These are phyloP conservation scores for Blastocladiella emersonii DNA, from an alignment of 371 early-diverging fungal species.

Conservation along the genomic window DNA sequence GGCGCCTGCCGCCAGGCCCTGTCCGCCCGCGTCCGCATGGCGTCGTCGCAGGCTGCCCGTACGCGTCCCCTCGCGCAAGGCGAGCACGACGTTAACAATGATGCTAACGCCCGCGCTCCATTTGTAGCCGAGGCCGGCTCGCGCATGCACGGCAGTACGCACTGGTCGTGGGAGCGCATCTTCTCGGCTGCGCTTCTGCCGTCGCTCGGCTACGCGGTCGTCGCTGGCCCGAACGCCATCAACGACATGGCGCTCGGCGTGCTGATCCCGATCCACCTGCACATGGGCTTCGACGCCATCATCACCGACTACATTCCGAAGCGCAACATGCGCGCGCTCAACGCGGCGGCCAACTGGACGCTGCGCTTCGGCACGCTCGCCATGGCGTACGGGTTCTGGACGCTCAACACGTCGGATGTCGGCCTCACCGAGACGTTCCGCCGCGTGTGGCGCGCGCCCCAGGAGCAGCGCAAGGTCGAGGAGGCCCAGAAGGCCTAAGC, in stretches of 20 bases:
- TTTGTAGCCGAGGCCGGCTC: neutral
- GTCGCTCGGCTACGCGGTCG: slow-evolving; percentile 52
- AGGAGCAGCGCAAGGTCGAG: neutral
- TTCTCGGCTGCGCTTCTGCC: slow-evolving; percentile 60
- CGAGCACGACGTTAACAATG: too few species aligned
- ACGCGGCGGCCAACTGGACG: slow-evolving; percentile 43
- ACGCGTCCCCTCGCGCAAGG: neutral
- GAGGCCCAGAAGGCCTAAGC: neutral
- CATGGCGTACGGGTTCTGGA: slow-evolving; percentile 71
- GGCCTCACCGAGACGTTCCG: slow-evolving; percentile 77
- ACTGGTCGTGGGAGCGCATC: slow-evolving; percentile 85
- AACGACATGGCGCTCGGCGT: slow-evolving; percentile 79
- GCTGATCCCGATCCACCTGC: slow-evolving; percentile 75
- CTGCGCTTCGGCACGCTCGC: slow-evolving; percentile 54
- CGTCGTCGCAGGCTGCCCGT: too few species aligned
- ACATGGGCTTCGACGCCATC: slow-evolving; percentile 55
- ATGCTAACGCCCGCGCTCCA: too few species aligned
- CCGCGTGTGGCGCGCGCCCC: slow-evolving; percentile 45
- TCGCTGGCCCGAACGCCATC: slow-evolving; percentile 64
- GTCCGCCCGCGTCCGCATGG: too few species aligned
- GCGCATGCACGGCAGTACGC: slow-evolving; percentile 52
- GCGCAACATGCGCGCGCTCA: slow-evolving; percentile 47
- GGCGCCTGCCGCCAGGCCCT: too few species aligned
- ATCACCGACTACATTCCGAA: slow-evolving; percentile 68
- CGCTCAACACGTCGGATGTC: slow-evolving; percentile 88